Percentiles rank a stretch among this genome's conserved stretches.
Evolutionary conservation across 2,329 filamentous ascomycete species (phyloP).

Genomic region (Ophiostoma quercus): DNA sequence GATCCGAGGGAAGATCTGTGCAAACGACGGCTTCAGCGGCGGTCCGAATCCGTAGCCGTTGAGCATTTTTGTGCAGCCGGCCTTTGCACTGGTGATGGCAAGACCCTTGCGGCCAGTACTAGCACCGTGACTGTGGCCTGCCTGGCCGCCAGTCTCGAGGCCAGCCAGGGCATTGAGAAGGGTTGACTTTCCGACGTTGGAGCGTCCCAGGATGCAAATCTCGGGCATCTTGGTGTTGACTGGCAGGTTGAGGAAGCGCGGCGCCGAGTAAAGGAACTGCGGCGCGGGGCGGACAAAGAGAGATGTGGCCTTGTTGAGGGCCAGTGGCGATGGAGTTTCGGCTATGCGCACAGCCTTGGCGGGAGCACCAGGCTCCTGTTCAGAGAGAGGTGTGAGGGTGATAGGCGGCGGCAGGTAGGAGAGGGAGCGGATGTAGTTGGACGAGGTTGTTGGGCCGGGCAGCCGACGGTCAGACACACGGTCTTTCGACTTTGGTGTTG

Average conservation of each 20-base stretch:
- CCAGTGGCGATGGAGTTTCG: slow-evolving; percentile 21
- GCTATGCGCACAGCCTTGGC: slow-evolving; percentile 20
- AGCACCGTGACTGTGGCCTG: slow-evolving; percentile 32
- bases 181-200: slow-evolving; percentile 85
- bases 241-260: slow-evolving; percentile 44
- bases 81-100: slow-evolving; percentile 46
- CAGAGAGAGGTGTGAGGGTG: neutral
- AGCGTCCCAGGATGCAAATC: slow-evolving; percentile 76
- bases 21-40: slow-evolving; percentile 27
- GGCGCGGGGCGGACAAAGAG: slow-evolving; percentile 31
- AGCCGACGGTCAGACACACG: neutral
- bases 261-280: slow-evolving; percentile 47
- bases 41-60: slow-evolving; percentile 54
- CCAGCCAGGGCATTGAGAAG: slow-evolving; percentile 78
- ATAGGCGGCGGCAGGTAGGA: slow-evolving; percentile 31
- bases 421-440: slow-evolving; percentile 26
- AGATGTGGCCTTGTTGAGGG: slow-evolving; percentile 29
- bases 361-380: neutral
- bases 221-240: slow-evolving; percentile 51
- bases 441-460: neutral
- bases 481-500: slow-evolving; percentile 9
- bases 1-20: slow-evolving; percentile 27
- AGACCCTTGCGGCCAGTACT: slow-evolving; percentile 43
- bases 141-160: slow-evolving; percentile 27
- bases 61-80: slow-evolving; percentile 51